Conservation (phyloP, 805 yeast genomes). For the Teunomyces panamensis region DNA sequence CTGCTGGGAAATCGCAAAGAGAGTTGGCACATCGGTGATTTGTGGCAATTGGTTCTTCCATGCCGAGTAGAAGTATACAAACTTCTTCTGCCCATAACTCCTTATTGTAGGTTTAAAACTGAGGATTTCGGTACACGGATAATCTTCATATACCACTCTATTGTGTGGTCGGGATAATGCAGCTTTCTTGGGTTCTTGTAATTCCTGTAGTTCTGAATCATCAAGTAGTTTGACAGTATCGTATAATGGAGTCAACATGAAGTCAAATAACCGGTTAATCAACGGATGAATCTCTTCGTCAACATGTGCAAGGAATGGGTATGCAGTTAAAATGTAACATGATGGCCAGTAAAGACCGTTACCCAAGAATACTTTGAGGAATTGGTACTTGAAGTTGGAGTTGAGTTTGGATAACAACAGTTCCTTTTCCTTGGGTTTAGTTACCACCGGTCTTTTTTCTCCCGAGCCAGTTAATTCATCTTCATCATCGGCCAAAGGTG, state of each 20-base stretch:
- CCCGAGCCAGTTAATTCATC: not conserved
- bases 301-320: constrained; percentile 58
- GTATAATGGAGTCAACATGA: constrained; percentile 50
- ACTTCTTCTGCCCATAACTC: constrained; percentile 21
- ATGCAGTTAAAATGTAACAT: constrained; percentile 52
- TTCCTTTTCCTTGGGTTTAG: constrained; percentile 10
- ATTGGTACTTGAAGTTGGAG: constrained; percentile 26
- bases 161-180: constrained; percentile 26
- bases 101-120: constrained; percentile 31
- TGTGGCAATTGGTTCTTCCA: constrained; percentile 47
- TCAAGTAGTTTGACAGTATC: constrained; percentile 17
- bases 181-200: constrained; percentile 21
- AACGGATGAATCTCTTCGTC: constrained; percentile 48
- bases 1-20: constrained; percentile 47
- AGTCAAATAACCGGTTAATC: constrained; percentile 49
- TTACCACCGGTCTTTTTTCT: not conserved
- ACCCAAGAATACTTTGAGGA: constrained; percentile 52
- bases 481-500: constrained; percentile 71
- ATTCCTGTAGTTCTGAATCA: constrained; percentile 13
- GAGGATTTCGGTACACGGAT: constrained; percentile 14
- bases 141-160: constrained; percentile 26
- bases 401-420: constrained; percentile 9
- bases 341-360: constrained; percentile 66
- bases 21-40: constrained; percentile 37
- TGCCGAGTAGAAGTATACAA: constrained; percentile 42